phyloP scores from a whole-genome alignment of 306 rosid genomes.

The Quercus gilva region DNA sequence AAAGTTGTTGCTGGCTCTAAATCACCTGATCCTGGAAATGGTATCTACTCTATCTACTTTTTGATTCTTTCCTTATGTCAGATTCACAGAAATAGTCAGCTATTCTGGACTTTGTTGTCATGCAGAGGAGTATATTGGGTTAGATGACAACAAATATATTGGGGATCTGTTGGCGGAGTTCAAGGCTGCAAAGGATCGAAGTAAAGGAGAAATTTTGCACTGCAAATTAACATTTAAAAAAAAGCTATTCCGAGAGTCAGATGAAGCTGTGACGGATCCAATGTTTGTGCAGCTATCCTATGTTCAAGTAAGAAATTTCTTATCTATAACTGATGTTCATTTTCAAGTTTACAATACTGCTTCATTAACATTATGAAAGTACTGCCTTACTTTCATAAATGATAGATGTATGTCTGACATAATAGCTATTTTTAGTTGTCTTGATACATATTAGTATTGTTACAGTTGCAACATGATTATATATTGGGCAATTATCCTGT shows the following conservation, averaged over 20 bases:
- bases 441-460: slow-evolving; percentile 23
- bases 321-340: slow-evolving; percentile 5
- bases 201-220: slow-evolving; percentile 90
- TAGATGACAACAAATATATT: slow-evolving; percentile 87
- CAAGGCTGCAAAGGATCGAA: slow-evolving; percentile 85
- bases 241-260: slow-evolving; percentile 90
- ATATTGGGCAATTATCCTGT: slow-evolving; percentile 90
- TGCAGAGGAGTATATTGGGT: slow-evolving; percentile 81
- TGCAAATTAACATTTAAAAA: slow-evolving; percentile 81
- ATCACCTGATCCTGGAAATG: slow-evolving; percentile 78
- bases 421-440: slow-evolving; percentile 12
- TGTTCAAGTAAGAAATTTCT: slow-evolving; percentile 63
- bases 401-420: not conserved
- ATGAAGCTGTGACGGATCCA: slow-evolving; percentile 86
- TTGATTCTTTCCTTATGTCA: slow-evolving; percentile 12
- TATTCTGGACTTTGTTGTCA: slow-evolving; percentile 33
- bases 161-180: slow-evolving; percentile 88
- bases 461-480: slow-evolving; percentile 95
- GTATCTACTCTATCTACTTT: slow-evolving; percentile 32
- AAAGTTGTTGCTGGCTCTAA: slow-evolving; percentile 74
- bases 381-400: not conserved
- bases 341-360: not conserved
- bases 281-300: slow-evolving; percentile 92
- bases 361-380: not conserved
- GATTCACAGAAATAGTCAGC: slow-evolving; percentile 17